These are phyloP conservation scores for Apiotrichum sp. DNA, from an alignment of 1,284 basidiomycete species.

Conservation along the genomic window DNA sequence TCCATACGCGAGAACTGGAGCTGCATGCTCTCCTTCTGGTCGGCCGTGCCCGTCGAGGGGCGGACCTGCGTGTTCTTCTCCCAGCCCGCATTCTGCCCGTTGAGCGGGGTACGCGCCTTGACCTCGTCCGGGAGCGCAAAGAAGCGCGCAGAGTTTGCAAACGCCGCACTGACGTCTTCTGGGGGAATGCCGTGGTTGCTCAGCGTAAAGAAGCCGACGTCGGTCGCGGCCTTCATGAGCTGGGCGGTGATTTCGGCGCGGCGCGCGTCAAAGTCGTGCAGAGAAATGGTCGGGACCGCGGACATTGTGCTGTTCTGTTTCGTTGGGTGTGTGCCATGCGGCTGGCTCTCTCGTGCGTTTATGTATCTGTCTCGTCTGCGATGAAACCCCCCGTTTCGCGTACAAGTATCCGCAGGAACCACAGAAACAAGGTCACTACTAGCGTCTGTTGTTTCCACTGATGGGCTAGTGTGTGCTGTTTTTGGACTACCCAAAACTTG, in stretches of 20 bases:
- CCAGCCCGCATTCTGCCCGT: conserved; percentile 19
- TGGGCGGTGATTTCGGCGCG: conserved; percentile 24
- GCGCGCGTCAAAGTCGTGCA: conserved; percentile 30
- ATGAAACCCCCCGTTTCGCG: too few species aligned
- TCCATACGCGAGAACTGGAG: conserved; percentile 34
- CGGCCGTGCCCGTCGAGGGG: conserved; percentile 14
- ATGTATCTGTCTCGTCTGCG: not conserved
- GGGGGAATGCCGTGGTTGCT: conserved; percentile 13
- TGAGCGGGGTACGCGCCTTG: conserved; percentile 15
- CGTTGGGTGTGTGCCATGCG: not conserved
- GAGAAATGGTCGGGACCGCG: conserved; percentile 28
- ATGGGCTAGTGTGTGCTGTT: too few species aligned
- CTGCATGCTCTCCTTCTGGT: conserved; percentile 18
- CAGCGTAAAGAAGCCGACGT: conserved; percentile 29
- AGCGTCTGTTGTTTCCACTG: too few species aligned
- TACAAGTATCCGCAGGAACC: too few species aligned
- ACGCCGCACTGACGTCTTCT: conserved; percentile 11
- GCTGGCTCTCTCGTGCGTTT: not conserved
- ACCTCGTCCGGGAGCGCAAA: conserved; percentile 11
- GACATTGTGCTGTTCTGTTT: not conserved
- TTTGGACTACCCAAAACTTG: too few species aligned
- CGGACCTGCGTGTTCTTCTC: conserved; percentile 18
- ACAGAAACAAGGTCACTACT: too few species aligned
- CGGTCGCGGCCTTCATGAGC: conserved; percentile 27
- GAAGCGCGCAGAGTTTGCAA: conserved; percentile 9